Base-by-base conservation (phyloP, 140 eudicot genomes). In the Stevia rebaudiana region DNA sequence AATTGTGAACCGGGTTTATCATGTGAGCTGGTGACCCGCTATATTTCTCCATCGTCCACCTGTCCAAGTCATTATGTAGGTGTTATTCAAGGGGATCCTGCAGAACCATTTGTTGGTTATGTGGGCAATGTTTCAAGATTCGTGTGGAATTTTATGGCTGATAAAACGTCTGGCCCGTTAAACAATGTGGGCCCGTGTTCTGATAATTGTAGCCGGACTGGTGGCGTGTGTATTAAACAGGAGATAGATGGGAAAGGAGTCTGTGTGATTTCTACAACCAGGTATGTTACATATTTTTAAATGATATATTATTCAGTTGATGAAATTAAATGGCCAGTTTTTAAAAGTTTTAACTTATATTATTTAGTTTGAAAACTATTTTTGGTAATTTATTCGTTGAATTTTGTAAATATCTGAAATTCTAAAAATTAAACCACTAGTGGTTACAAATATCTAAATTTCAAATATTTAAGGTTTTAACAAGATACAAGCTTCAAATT, bases 31-130 rank as follows among this genome's bases (percentile, higher is more conserved):
- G 88, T 92, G 63, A 83, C 74, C 63, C 77, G 36, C 40, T 83
- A 88, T 50, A 85, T 88, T 40, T 52, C 81, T 35, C 90, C 95
- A 17, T 74, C 76, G 30, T 48, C 76, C 48, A 65, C 74, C 33
- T 92, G 96, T 73, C 96, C 98, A 3, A 81, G 84, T 78, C 94
- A 85, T 77, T 92, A 92, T 66, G 98, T 88, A 19, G 98, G 98
- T 67, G 98, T 92, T 18, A 59, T 92, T 13, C 58, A 73, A 62
- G 91, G 84, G 67, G 88, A 88, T 58, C 80, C 95, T 6, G 69
- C 85, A n/a, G 66, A 75, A 23, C 88, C 92, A 17, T 81, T 71
- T 65, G 76, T 75, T 65, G 78, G 77, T 52, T 80, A 84, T 65
- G 83, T 80, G 44, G 81, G 84, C 13, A 96, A 92, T 69, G 74